A percentile compares a stretch with the other conserved stretches of the same genome.
Conservation (phyloP, 78 protist species). For the Chrysochromulina parva region DNA sequence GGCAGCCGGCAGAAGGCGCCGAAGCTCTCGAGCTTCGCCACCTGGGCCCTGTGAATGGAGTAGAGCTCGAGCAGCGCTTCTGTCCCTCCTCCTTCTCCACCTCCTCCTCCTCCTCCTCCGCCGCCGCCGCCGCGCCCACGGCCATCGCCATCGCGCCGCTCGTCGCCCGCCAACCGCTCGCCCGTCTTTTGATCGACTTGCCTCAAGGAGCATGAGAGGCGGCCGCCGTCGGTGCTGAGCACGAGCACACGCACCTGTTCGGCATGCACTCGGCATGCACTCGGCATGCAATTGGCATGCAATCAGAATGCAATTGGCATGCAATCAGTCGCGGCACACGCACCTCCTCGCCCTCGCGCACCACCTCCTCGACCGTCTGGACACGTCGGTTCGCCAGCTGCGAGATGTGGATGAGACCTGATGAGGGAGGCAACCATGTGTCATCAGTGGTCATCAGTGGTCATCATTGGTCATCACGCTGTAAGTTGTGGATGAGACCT, state of each 20-base stretch:
- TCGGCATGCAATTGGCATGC: no score
- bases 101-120: not conserved
- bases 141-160: not conserved
- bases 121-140: not conserved
- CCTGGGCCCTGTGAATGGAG: not conserved
- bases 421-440: no score
- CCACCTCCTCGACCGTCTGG: conserved; percentile 15
- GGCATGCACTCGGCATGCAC: no score
- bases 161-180: not conserved
- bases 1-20: not conserved
- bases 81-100: not conserved
- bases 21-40: not conserved
- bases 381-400: conserved; percentile 12
- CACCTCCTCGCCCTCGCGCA: not conserved
- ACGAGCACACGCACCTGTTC: no score
- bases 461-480: no score
- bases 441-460: no score
- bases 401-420: not conserved
- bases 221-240: not conserved
- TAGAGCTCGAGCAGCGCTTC: not conserved
- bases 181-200: not conserved
- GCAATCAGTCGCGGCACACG: no score
- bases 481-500: no score
- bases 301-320: no score
- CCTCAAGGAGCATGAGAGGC: not conserved